A percentile compares a stretch with the other conserved stretches of the same genome.
phyloP scores from a whole-genome alignment of 2,329 filamentous ascomycete genomes.

The Xylaria sp. region DNA sequence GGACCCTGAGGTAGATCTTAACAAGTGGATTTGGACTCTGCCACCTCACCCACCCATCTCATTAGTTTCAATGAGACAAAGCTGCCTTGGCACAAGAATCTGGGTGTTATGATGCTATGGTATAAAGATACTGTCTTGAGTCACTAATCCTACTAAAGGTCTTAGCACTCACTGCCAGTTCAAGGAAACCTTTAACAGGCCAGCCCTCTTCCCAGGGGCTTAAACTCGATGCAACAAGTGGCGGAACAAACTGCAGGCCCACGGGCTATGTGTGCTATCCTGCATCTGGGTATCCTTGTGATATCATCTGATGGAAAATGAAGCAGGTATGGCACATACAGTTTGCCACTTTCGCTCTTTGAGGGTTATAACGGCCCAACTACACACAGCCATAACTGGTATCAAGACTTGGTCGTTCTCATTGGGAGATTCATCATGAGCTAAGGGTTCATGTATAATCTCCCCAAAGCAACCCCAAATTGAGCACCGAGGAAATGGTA shows the following conservation, averaged over 20 bases:
- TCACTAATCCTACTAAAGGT: too few species aligned
- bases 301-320: too few species aligned
- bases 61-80: background rate
- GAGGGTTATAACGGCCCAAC: conserved; percentile 3
- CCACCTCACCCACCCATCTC: background rate
- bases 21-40: background rate
- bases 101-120: background rate
- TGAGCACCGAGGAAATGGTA: conserved; percentile 6
- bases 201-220: too few species aligned
- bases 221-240: too few species aligned
- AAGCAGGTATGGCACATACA: too few species aligned
- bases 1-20: background rate
- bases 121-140: background rate
- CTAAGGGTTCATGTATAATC: background rate
- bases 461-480: conserved; percentile 1
- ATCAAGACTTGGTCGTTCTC: background rate
- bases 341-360: too few species aligned
- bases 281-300: too few species aligned
- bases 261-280: too few species aligned
- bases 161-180: too few species aligned
- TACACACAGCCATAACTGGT: background rate
- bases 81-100: background rate
- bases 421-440: background rate
- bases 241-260: too few species aligned
- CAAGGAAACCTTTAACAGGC: too few species aligned